Percentiles rank a stretch among this genome's conserved stretches.
phyloP scores from a whole-genome alignment of 129 eudicot genomes.

The Heracleum sosnowskyi region DNA sequence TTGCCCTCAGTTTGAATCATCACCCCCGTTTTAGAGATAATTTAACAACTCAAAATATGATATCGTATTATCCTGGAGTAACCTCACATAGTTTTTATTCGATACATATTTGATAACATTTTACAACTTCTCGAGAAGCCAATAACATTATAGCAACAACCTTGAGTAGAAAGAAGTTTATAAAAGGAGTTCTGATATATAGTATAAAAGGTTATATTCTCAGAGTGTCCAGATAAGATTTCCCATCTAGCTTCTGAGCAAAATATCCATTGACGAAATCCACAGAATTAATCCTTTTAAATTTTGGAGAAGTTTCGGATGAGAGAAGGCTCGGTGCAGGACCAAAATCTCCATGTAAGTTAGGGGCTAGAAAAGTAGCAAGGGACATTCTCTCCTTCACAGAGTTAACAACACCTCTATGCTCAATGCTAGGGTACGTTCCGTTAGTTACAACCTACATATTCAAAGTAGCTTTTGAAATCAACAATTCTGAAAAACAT shows the following conservation, averaged over 20 bases:
- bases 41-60: too few relatives aligned
- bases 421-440: conserved; percentile 12
- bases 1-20: too few relatives aligned
- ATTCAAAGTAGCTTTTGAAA: background rate
- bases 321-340: conserved; percentile 11
- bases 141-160: background rate
- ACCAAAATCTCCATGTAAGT: background rate
- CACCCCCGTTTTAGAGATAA: too few relatives aligned
- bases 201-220: background rate
- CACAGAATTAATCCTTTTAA: background rate
- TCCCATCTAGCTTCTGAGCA: background rate
- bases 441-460: conserved; percentile 15
- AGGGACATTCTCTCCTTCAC: conserved; percentile 14
- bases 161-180: background rate
- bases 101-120: too few relatives aligned
- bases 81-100: background rate
- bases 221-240: background rate
- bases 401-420: conserved; percentile 16
- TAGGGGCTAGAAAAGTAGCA: conserved; percentile 6
- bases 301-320: background rate
- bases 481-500: background rate
- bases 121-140: background rate
- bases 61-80: too few relatives aligned
- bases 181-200: background rate
- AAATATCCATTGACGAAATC: background rate